phyloP scores from a whole-genome alignment of 202 grass and related monocot genomes.

The Schoenoplectus triqueter region DNA sequence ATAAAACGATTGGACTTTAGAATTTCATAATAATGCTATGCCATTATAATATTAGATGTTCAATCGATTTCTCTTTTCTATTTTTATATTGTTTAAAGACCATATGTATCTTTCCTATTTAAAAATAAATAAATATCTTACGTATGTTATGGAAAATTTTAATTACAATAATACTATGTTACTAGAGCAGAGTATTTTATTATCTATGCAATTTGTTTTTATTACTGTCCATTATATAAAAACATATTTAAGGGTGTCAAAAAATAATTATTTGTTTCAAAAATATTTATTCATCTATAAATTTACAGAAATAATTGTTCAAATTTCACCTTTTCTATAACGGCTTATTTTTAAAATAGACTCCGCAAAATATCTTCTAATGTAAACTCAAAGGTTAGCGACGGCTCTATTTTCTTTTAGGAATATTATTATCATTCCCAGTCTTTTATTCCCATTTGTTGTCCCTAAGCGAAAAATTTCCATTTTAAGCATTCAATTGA shows the following conservation, averaged over 20 bases:
- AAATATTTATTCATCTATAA: not conserved
- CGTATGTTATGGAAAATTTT: not conserved
- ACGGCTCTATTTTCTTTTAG: not conserved
- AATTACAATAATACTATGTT: not conserved
- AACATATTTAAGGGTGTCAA: not conserved
- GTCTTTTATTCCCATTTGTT: no score
- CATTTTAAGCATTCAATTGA: no score
- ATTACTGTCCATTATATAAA: not conserved
- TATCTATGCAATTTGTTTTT: not conserved
- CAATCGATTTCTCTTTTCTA: not conserved
- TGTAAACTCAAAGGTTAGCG: not conserved
- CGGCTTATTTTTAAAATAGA: not conserved
- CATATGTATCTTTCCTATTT: not conserved
- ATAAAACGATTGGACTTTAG: not conserved
- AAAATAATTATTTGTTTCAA: not conserved
- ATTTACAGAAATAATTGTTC: not conserved
- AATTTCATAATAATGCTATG: not conserved
- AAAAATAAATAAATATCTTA: not conserved
- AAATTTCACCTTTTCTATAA: no score
- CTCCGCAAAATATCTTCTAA: not conserved
- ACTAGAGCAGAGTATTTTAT: not conserved
- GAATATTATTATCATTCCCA: no score
- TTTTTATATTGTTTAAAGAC: not conserved
- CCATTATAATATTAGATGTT: not conserved
- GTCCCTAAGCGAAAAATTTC: no score